A percentile compares a stretch with the other conserved stretches of the same genome.
Evolutionary conservation across 306 rosid genomes (phyloP).

Genomic region (Pueraria montana): DNA sequence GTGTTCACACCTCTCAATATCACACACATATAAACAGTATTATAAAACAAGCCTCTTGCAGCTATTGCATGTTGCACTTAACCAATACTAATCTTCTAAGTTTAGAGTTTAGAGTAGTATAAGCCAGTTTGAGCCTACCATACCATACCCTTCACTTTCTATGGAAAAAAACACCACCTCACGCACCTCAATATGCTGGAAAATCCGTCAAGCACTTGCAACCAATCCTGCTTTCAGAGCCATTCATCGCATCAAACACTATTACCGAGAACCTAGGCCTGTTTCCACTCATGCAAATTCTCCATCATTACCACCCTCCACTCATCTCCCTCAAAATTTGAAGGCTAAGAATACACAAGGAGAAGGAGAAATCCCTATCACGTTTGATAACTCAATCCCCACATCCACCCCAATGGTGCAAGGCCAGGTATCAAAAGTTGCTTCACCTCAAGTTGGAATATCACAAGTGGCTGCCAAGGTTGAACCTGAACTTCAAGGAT

Average conservation of each 20-base stretch:
- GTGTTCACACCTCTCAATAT: not conserved
- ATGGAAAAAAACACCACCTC: slow-evolving; percentile 55
- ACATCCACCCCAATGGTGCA: slow-evolving; percentile 8
- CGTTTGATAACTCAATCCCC: slow-evolving; percentile 48
- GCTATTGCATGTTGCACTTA: slow-evolving; percentile 18
- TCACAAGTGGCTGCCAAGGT: slow-evolving; percentile 4
- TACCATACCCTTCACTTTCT: not conserved
- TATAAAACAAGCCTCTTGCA: slow-evolving; percentile 44
- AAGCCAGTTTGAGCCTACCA: not conserved
- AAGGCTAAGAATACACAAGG: slow-evolving; percentile 21
- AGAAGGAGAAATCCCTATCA: slow-evolving; percentile 51
- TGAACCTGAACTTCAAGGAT: slow-evolving; percentile 33
- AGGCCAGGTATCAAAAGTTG: slow-evolving; percentile 14
- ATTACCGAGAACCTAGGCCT: slow-evolving; percentile 25
- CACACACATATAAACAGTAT: not conserved
- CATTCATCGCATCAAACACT: slow-evolving; percentile 37
- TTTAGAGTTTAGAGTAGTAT: not conserved
- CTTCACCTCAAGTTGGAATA: slow-evolving; percentile 27
- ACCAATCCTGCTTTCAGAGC: slow-evolving; percentile 45
- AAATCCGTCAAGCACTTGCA: slow-evolving; percentile 55
- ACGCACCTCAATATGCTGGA: slow-evolving; percentile 55
- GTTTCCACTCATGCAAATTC: not conserved
- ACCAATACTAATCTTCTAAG: slow-evolving; percentile 16
- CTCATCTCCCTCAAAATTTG: slow-evolving; percentile 24
- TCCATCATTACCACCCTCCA: not conserved